Evolutionary conservation across 139 green algal genomes (phyloP).

Genomic region (Chloropicon primus): DNA sequence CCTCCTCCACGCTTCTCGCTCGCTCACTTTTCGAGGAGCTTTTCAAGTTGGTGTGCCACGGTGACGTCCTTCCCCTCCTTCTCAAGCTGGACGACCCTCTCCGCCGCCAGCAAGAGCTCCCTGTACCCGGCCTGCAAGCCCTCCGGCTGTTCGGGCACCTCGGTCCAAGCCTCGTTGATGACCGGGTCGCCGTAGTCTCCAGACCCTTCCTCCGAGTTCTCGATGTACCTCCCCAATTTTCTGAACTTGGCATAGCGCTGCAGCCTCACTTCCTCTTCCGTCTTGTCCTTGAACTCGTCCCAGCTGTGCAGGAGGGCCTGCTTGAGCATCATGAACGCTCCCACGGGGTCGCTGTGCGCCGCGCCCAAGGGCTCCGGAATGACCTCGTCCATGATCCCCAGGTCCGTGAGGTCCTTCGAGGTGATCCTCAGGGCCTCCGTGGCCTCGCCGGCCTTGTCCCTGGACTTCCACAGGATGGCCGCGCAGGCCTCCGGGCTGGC

Average conservation of each 20-base stretch:
- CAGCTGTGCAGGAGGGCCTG: conserved; percentile 13
- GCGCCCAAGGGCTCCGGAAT: conserved; percentile 77
- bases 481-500: conserved; percentile 86
- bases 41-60: not conserved
- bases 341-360: conserved; percentile 72
- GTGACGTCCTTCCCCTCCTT: not conserved
- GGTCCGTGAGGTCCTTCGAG: conserved; percentile 53
- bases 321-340: conserved; percentile 72
- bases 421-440: conserved; percentile 92
- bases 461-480: conserved; percentile 90
- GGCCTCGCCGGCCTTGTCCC: conserved; percentile 53
- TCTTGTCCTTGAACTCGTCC: conserved; percentile 15
- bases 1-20: not conserved
- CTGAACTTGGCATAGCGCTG: conserved; percentile 25
- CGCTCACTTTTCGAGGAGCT: not conserved
- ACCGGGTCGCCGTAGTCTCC: not conserved
- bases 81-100: not conserved
- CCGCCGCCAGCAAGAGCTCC: not conserved
- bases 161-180: not conserved
- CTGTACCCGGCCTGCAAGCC: not conserved
- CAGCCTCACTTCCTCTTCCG: conserved; percentile 8
- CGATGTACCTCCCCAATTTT: conserved; percentile 6
- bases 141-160: not conserved
- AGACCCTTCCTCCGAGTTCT: not conserved
- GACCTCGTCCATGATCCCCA: conserved; percentile 77